These are phyloP conservation scores for Pichiaceae sp. DNA, from an alignment of 1,139 yeast genomes.

Conservation along the genomic window DNA sequence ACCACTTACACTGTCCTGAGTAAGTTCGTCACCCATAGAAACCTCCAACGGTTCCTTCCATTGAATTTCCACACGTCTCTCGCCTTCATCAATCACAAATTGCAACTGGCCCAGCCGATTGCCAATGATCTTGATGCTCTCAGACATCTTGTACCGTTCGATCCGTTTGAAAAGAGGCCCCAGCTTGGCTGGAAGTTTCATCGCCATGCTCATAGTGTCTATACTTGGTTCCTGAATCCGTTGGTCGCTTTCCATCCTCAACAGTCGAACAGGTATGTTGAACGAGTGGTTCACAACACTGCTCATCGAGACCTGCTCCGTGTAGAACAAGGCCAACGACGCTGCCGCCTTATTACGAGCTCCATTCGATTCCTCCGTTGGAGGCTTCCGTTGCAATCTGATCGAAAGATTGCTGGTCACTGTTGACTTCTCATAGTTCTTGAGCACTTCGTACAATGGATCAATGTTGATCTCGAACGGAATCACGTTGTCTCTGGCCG, in stretches of 20 bases:
- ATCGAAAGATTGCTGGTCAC: slow-evolving; percentile 40
- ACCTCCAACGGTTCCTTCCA: slow-evolving; percentile 43
- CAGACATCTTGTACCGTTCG: slow-evolving; percentile 44
- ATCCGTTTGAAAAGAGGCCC: slow-evolving; percentile 40
- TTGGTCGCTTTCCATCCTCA: slow-evolving; percentile 38
- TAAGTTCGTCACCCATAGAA: slow-evolving; percentile 7
- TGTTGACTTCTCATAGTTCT: slow-evolving; percentile 45
- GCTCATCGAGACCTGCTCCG: slow-evolving; percentile 24
- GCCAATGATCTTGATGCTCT: slow-evolving; percentile 23
- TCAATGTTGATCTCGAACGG: slow-evolving; percentile 51
- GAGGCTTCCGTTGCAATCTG: slow-evolving; percentile 36
- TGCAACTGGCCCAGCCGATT: slow-evolving; percentile 30
- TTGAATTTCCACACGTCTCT: slow-evolving; percentile 41
- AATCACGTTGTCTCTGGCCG: slow-evolving; percentile 38
- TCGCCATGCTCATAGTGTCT: slow-evolving; percentile 37
- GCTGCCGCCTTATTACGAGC: slow-evolving; percentile 35
- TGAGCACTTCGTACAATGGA: slow-evolving; percentile 42
- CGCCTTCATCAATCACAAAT: slow-evolving; percentile 47
- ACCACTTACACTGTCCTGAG: too few relatives aligned
- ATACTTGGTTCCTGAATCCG: slow-evolving; percentile 42
- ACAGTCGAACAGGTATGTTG: slow-evolving; percentile 47
- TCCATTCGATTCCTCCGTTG: slow-evolving; percentile 24
- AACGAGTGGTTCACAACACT: slow-evolving; percentile 48
- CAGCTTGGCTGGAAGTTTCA: slow-evolving; percentile 42
- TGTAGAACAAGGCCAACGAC: slow-evolving; percentile 43